Percentiles rank a stretch among this genome's conserved stretches.
Conservation (phyloP, 1,139 yeast genomes). For the Kodamaea suecica region DNA sequence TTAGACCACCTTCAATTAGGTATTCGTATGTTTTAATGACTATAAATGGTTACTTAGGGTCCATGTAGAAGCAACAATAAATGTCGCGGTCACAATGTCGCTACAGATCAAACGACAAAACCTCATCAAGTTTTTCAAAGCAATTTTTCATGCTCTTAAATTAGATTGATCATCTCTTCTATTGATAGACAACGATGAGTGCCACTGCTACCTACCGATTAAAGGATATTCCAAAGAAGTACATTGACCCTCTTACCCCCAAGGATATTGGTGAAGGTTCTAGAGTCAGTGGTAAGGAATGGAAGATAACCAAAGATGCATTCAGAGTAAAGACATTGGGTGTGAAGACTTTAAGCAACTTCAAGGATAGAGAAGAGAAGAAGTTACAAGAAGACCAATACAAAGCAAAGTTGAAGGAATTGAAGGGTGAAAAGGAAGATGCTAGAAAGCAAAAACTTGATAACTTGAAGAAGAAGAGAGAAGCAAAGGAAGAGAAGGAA, state of each 20-base stretch:
- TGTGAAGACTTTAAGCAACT: slow-evolving; percentile 15
- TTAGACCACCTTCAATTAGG: no score
- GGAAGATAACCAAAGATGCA: slow-evolving; percentile 28
- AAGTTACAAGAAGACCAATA: slow-evolving; percentile 41
- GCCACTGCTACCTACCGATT: slow-evolving; percentile 12
- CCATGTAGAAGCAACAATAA: no score
- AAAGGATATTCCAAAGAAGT: slow-evolving; percentile 22
- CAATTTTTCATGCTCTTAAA: slow-evolving; percentile 1
- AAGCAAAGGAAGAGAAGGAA: slow-evolving; percentile 69
- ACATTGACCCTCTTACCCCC: slow-evolving; percentile 21
- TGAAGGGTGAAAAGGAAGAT: slow-evolving; percentile 60
- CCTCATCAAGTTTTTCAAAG: not conserved
- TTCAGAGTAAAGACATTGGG: slow-evolving; percentile 23
- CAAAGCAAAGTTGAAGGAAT: slow-evolving; percentile 53
- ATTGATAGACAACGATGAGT: slow-evolving; percentile 9
- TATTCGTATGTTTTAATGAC: no score
- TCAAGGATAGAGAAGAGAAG: slow-evolving; percentile 34
- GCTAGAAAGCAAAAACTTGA: slow-evolving; percentile 49
- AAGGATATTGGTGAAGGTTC: slow-evolving; percentile 24
- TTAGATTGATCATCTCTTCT: not conserved
- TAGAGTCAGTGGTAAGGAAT: slow-evolving; percentile 27
- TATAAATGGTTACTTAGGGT: no score
- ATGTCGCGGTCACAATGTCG: no score
- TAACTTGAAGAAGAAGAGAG: slow-evolving; percentile 60
- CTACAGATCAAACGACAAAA: no score